A percentile compares a stretch with the other conserved stretches of the same genome.
Conservation (phyloP, 768 basidiomycete genomes). For the Lentinula boryana region DNA sequence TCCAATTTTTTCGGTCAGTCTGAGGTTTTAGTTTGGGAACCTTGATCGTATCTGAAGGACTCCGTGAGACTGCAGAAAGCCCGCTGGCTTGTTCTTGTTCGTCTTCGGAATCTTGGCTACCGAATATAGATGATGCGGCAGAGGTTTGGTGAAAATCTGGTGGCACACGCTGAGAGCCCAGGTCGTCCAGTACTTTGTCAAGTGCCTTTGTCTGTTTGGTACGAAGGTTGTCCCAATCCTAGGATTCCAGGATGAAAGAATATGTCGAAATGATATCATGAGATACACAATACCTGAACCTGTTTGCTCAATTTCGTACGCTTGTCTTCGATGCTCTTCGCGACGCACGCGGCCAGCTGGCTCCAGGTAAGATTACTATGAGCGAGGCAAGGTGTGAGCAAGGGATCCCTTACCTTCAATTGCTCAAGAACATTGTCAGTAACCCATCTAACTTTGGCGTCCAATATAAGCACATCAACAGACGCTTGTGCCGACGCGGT, state of each 20-base stretch:
- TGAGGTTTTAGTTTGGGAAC: conserved; percentile 17
- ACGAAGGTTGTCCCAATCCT: conserved; percentile 74
- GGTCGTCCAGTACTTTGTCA: conserved; percentile 65
- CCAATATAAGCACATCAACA: conserved; percentile 68
- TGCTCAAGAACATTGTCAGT: conserved; percentile 71
- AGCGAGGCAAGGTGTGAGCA: neutral
- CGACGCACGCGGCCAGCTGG: conserved; percentile 68
- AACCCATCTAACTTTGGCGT: conserved; percentile 78
- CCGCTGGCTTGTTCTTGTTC: conserved; percentile 16
- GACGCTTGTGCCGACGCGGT: conserved; percentile 59
- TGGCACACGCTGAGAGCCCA: conserved; percentile 69
- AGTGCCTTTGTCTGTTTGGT: conserved; percentile 54
- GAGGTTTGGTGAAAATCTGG: conserved; percentile 69
- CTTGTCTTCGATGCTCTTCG: conserved; percentile 70
- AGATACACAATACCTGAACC: conserved; percentile 44
- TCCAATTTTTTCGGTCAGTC: conserved; percentile 60
- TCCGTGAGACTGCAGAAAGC: conserved; percentile 23
- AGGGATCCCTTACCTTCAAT: conserved; percentile 46
- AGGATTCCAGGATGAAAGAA: neutral
- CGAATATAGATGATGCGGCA: conserved; percentile 71
- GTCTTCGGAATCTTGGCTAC: conserved; percentile 60
- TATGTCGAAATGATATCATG: neutral
- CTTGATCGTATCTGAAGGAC: conserved; percentile 38
- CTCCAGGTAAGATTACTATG: neutral
- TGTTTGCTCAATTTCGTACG: conserved; percentile 53